Evolutionary conservation across 2,329 filamentous ascomycete genomes (phyloP), one percentile per base, ranked within the genome.

Genomic region (Ceratocystis variospora): DNA sequence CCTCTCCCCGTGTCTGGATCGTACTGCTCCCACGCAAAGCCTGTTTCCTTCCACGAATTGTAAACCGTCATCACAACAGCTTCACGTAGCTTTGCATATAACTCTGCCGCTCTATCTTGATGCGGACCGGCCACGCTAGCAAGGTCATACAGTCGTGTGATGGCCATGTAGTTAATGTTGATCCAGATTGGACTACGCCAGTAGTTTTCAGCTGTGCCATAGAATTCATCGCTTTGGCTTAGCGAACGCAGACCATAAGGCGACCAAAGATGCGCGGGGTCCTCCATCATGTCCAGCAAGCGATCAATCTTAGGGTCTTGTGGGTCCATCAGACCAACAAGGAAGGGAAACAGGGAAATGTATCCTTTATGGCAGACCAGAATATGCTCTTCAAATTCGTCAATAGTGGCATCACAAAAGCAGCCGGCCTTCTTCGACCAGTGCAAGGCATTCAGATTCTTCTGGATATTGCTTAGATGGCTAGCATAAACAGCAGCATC

Each of bases 21-120:
- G 76, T 97, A 99, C 77, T 99, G 94, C 77, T 99, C 94, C 93
- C 93, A 99, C 0, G 93, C 94, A 74, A 97, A 97, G 19, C 93
- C 93, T 0, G 94, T 97, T 73, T 89, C 84, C 73, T 87, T 80
- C 93, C 93, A 99, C 74, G 86, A 87, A 67, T 86, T 83, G 78
- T 88, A 96, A 15, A 97, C 88, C 1, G 92, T 97, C 63, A 91
- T 83, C 59, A 97, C 88, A 12, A 99, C 78, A 73, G 96, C 97
- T 75, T 82, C 84, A 65, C 94, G 85, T 61, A 97, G 82, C 41
- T 82, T 79, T 17, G 79, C 84, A 78, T 96, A 97, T 68, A 96
- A 79, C 66, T 84, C 80, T n/a, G 78, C 78, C 7, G 92, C 90
- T 70, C 84, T 83, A 50, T 79, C 76, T 71, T 85, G 83, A 74